phyloP scores from a whole-genome alignment of 169 alveolate genomes.

The Cryptosporidium bovis region DNA sequence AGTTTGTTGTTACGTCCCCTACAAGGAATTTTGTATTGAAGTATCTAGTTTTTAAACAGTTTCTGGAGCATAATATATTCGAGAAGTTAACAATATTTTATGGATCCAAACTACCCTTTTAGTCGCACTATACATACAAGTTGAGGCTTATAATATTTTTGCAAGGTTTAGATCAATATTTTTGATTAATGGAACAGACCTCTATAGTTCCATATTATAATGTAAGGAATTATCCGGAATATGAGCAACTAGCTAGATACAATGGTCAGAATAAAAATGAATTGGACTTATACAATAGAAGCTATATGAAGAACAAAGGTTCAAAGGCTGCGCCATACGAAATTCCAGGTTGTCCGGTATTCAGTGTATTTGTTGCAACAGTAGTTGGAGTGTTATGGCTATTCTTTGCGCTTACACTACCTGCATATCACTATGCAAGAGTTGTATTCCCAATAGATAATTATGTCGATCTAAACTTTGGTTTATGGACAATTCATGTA shows the following conservation, averaged over 20 bases:
- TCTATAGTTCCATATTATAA: slow-evolving; percentile 56
- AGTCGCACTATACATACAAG: too few species aligned
- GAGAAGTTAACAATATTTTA: too few species aligned
- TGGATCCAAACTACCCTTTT: too few species aligned
- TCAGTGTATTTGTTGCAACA: slow-evolving; percentile 58
- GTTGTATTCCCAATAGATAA: slow-evolving; percentile 72
- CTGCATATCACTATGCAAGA: slow-evolving; percentile 73
- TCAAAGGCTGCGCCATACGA: slow-evolving; percentile 57
- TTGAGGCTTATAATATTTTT: too few species aligned
- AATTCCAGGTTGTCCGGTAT: slow-evolving; percentile 73
- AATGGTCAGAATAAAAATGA: background rate
- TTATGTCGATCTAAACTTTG: slow-evolving; percentile 63
- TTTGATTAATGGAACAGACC: slow-evolving; percentile 48
- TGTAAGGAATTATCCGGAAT: slow-evolving; percentile 61
- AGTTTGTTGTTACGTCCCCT: too few species aligned
- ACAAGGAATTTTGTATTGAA: too few species aligned
- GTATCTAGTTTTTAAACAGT: too few species aligned
- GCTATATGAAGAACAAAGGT: slow-evolving; percentile 5
- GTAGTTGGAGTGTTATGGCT: slow-evolving; percentile 72
- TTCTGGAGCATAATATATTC: too few species aligned
- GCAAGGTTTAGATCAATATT: too few species aligned
- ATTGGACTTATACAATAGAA: slow-evolving; percentile 19
- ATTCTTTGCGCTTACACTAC: slow-evolving; percentile 58
- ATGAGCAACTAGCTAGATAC: slow-evolving; percentile 26
- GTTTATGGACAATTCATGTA: slow-evolving; percentile 65